Evolutionary conservation across 2,329 filamentous ascomycete genomes (phyloP).

Genomic region (Fusarium redolens): DNA sequence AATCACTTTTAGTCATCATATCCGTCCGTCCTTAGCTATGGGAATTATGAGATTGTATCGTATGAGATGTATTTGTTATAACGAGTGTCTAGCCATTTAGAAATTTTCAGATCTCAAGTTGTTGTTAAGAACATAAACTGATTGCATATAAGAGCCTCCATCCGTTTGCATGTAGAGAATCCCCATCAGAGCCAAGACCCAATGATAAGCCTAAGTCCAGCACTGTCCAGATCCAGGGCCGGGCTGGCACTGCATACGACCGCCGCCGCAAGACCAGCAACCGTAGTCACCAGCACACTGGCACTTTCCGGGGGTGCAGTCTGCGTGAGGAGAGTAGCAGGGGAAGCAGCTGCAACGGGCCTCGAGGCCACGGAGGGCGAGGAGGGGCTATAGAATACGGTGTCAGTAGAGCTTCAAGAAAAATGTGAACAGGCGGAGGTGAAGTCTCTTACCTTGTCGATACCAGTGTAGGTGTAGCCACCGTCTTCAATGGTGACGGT

Average conservation of each 20-base stretch:
- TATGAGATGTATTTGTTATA: too few species aligned
- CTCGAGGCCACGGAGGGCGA: constrained; percentile 17
- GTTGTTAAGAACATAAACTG: too few species aligned
- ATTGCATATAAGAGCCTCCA: too few species aligned
- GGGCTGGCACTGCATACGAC: constrained; percentile 17
- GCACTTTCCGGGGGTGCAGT: constrained; percentile 4
- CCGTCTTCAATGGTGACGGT: constrained; percentile 10
- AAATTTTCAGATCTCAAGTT: too few species aligned
- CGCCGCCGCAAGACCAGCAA: constrained; percentile 13
- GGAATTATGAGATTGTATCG: too few species aligned
- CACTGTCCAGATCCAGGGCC: constrained; percentile 11
- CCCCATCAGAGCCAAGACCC: too few species aligned
- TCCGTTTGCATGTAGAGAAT: too few species aligned
- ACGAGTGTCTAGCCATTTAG: too few species aligned
- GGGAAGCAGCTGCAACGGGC: constrained; percentile 13
- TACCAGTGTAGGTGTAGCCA: constrained; percentile 4
- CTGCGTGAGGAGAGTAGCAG: constrained; percentile 14
- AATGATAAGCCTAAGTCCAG: not conserved
- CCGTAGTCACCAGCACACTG: constrained; percentile 15
- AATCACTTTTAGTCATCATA: too few species aligned
- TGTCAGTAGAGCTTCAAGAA: not conserved
- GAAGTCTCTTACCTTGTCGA: constrained; percentile 2
- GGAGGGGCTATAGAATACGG: not conserved
- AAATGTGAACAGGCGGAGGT: rapidly evolving
- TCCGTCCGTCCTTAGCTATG: too few species aligned